Evolutionary conservation across 768 basidiomycete genomes (phyloP).

Genomic region (Lactarius vividus): DNA sequence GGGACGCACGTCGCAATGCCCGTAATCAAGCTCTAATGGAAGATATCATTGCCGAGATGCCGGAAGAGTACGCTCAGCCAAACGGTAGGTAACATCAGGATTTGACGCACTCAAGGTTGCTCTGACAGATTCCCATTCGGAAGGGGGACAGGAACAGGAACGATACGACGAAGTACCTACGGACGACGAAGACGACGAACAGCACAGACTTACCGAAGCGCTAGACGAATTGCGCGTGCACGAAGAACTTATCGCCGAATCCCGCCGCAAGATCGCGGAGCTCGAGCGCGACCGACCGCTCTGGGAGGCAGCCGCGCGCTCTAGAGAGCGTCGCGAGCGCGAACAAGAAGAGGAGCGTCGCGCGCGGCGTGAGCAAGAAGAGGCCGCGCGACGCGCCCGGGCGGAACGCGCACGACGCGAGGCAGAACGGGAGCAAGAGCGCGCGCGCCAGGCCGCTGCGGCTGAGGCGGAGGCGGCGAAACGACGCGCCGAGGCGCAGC

Average conservation of each 20-base stretch:
- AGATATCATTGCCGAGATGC: constrained; percentile 35
- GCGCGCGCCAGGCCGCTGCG: constrained; percentile 27
- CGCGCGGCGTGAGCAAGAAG: constrained; percentile 29
- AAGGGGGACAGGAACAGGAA: neutral
- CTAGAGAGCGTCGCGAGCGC: constrained; percentile 26
- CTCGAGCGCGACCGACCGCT: constrained; percentile 61
- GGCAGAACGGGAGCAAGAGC: constrained; percentile 31
- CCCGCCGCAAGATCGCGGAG: constrained; percentile 64
- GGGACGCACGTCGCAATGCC: constrained; percentile 38
- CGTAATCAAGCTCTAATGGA: constrained; percentile 42
- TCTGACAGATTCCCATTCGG: neutral
- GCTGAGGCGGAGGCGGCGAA: constrained; percentile 33
- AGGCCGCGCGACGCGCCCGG: constrained; percentile 36
- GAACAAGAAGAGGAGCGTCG: constrained; percentile 33
- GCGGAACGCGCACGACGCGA: constrained; percentile 35
- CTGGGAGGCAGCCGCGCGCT: constrained; percentile 54
- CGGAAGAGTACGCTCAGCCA: constrained; percentile 15
- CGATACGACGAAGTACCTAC: neutral
- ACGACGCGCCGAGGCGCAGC: constrained; percentile 46
- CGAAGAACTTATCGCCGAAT: constrained; percentile 53
- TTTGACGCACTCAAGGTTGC: neutral
- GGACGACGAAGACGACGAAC: constrained; percentile 22
- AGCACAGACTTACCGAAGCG: constrained; percentile 27
- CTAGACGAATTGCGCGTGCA: constrained; percentile 32
- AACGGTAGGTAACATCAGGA: constrained; percentile 5